phyloP scores from a whole-genome alignment of 2,329 filamentous ascomycete genomes.

The Aspergillus uvarum region DNA sequence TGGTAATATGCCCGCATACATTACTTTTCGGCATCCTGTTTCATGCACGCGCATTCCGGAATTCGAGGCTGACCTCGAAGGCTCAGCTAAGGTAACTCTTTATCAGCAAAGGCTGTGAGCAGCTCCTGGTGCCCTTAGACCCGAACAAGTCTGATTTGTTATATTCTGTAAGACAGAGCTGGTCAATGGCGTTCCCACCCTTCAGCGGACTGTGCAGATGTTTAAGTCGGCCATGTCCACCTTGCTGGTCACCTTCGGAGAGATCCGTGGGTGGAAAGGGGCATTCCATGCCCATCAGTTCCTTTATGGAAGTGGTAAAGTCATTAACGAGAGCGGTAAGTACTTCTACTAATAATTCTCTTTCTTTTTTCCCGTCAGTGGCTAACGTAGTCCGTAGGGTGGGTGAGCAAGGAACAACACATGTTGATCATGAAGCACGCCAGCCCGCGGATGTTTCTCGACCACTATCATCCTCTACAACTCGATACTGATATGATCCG shows the following conservation, averaged over 20 bases:
- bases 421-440: slow-evolving; percentile 26
- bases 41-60: slow-evolving; percentile 23
- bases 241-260: slow-evolving; percentile 15
- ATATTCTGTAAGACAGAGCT: slow-evolving; percentile 23
- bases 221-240: slow-evolving; percentile 8
- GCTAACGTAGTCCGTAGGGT: slow-evolving; percentile 14
- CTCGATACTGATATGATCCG: too few species aligned
- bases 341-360: slow-evolving; percentile 3
- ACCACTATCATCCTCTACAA: slow-evolving; percentile 24
- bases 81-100: slow-evolving; percentile 22
- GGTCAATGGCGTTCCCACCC: slow-evolving; percentile 19
- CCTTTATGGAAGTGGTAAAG: slow-evolving; percentile 20
- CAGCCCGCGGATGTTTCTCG: slow-evolving; percentile 23
- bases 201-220: slow-evolving; percentile 19
- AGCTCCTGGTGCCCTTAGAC: slow-evolving; percentile 23
- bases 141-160: slow-evolving; percentile 25
- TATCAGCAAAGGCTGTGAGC: slow-evolving; percentile 17
- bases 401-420: slow-evolving; percentile 22
- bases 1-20: slow-evolving; percentile 22
- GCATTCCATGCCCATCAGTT: slow-evolving; percentile 25
- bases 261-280: slow-evolving; percentile 23
- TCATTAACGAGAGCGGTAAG: slow-evolving; percentile 25
- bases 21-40: slow-evolving; percentile 26
- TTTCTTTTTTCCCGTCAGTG: background rate
- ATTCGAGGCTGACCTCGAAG: slow-evolving; percentile 22